Evolutionary conservation across 2,329 filamentous ascomycete genomes (phyloP), one percentile per base, ranked within the genome.

Genomic region (Nemania abortiva): DNA sequence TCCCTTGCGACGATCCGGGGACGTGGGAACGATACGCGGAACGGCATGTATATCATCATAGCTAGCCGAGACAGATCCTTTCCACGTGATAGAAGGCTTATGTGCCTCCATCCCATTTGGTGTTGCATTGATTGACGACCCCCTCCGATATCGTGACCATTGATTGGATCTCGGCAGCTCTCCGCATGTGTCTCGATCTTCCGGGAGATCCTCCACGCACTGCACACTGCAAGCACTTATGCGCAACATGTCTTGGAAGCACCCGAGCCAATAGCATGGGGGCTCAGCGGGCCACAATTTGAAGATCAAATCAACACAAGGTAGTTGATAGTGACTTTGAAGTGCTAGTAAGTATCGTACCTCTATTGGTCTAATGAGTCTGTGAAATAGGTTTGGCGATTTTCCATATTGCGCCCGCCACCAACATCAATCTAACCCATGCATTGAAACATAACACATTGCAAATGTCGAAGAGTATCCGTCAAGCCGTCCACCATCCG

Each of bases 151-250:
- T 24, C 18, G 52, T 63, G 45, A 13, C 13, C 29, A 4, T 27
- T 64, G 34, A 70, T 70, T 70, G 68, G 68, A 22, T 20, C 34
- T 37, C 29, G 24, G 42, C 29, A 18, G 37, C 3, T 13, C 29
- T 24, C 3, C 42, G 56, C 42, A 45, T 56, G n/a, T 22, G 27
- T 49, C 37, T 29, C 34, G 34, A 24, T 59, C 34, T 27, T 50
- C 39, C 34, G 11, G 39, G 52, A 27, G 47, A 31, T 6, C 13
- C 29, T 55, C 39, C 42, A 58, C 45, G 24, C 49, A 31, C 50
- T 62, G 64, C 50, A 50, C 53, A 39, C 60, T 70, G 68, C 68
- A 70, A 65, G 68, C 63, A 65, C 68, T 52, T 52, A 50, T 22
- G 45, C 7, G 18, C 11, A 52, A 29, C 56, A 45, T 22, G 37